Percentiles rank a stretch among this genome's conserved stretches.
Evolutionary conservation across 2,329 filamentous ascomycete genomes (phyloP).

Genomic region (Cordyceps farinosa): DNA sequence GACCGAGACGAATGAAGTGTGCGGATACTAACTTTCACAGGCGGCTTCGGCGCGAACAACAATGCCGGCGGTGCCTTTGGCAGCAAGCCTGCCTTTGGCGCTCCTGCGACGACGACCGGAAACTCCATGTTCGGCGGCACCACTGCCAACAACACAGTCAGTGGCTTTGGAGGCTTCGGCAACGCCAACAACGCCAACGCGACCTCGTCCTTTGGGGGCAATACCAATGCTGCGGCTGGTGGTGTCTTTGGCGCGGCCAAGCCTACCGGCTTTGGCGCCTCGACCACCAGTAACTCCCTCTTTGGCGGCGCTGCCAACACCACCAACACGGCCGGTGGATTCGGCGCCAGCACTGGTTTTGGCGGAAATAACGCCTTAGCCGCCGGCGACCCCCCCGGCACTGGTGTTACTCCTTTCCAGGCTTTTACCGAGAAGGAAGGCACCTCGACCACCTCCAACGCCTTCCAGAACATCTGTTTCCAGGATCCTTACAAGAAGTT

Average conservation of each 20-base stretch:
- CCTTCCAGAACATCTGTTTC: conserved; percentile 77
- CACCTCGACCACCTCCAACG: conserved; percentile 51
- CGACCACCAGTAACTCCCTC: conserved; percentile 39
- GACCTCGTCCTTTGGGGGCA: conserved; percentile 39
- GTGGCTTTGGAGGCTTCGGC: conserved; percentile 41
- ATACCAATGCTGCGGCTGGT: conserved; percentile 29
- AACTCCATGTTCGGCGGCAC: conserved; percentile 45
- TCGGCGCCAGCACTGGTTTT: conserved; percentile 37
- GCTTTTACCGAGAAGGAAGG: conserved; percentile 71
- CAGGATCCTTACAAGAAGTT: conserved; percentile 81
- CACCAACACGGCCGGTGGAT: conserved; percentile 29
- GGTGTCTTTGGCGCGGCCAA: conserved; percentile 55
- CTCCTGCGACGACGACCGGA: conserved; percentile 37
- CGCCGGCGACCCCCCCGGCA: conserved; percentile 62
- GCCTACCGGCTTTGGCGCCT: conserved; percentile 45
- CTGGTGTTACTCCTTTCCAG: conserved; percentile 64
- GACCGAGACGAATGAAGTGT: conserved; percentile 15
- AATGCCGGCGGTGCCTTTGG: conserved; percentile 33
- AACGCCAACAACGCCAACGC: conserved; percentile 32
- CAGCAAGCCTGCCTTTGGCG: conserved; percentile 52
- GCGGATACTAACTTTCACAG: conserved; percentile 22
- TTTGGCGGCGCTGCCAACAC: conserved; percentile 41
- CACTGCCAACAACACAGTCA: conserved; percentile 34
- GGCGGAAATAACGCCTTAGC: conserved; percentile 40
- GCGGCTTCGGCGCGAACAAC: conserved; percentile 34